Evolutionary conservation across 177 flowering plant species (phyloP).

Genomic region (Vitis hybrid): DNA sequence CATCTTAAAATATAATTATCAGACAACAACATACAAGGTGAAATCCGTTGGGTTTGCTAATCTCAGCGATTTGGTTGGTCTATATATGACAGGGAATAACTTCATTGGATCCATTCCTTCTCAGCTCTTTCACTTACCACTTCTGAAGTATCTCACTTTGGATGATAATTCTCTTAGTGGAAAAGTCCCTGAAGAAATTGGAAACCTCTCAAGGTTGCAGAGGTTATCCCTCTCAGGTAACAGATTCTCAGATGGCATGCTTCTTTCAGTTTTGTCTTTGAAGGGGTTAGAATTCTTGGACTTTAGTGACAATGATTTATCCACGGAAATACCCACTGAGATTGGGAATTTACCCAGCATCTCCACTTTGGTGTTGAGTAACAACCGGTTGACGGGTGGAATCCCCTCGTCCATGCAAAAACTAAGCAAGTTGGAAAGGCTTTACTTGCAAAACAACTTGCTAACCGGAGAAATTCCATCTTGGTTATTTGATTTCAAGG

Average conservation of each 20-base stretch:
- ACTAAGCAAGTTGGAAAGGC: too few species aligned
- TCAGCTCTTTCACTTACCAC: background rate
- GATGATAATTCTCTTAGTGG: constrained; percentile 28
- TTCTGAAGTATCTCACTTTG: constrained; percentile 30
- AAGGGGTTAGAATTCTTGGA: constrained; percentile 32
- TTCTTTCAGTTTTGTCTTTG: constrained; percentile 24
- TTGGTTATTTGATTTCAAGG: too few species aligned
- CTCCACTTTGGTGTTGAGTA: too few species aligned
- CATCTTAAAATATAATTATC: too few species aligned
- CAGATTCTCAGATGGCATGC: constrained; percentile 35
- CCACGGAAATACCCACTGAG: too few species aligned
- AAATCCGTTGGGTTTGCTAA: constrained; percentile 33
- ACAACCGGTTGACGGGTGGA: too few species aligned
- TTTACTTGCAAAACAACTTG: too few species aligned
- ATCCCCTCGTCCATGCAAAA: too few species aligned
- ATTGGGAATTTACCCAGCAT: too few species aligned
- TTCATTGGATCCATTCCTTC: constrained; percentile 43
- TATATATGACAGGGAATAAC: constrained; percentile 31
- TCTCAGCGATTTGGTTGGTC: constrained; percentile 30
- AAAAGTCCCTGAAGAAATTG: constrained; percentile 35
- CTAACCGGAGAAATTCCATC: too few species aligned
- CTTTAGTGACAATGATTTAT: background rate
- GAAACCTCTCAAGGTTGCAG: constrained; percentile 30
- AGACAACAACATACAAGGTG: constrained; percentile 30
- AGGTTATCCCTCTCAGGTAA: constrained; percentile 30